Evolutionary conservation across 441 rosid species (phyloP), one percentile per base, ranked within the genome.

Genomic region (Populus hybrid): DNA sequence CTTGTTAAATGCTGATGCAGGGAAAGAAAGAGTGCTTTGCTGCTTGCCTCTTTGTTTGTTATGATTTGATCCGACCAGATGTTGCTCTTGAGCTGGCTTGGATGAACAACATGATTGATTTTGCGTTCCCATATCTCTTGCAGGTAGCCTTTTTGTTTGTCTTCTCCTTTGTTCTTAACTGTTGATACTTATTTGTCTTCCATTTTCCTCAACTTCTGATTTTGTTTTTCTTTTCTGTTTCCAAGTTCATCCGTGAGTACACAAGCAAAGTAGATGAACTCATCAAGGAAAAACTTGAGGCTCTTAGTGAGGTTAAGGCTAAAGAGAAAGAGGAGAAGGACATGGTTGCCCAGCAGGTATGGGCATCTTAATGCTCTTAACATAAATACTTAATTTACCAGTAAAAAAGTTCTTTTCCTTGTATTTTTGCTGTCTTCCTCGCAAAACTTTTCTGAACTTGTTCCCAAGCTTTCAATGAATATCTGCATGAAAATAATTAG

Each of bases 21-120:
- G 93, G 93, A 42, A 93, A 91, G 82, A 91, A 89, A 80, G 98
- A 93, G 84, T 93, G 98, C 80, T 93, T 93, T 76, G 97, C 98
- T 0, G 86, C 97, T 16, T 90, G 95, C 88, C 93, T 93, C 36
- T 93, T 93, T 85, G 98, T 93, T 69, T 93, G 98, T 77, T 91
- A 93, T 67, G 98, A 91, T 85, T 82, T 89, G 38, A 80, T 93
- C 81, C 91, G 97, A 77, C 83, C 98, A 32, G 97, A 93, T 67
- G 87, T 93, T 36, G 93, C 88, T 53, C 86, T 93, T 46, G 98
- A 93, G 79, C 92, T 87, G 38, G 97, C 98, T 72, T 93, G 98
- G 98, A 87, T 89, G 78, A 89, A 93, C 91, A 90, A 88, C 68
- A 87, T 93, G 92, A 77, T 93, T 6, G 98, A 93, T 85, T 91